Conservation (phyloP, 257 asterid genomes). For the Lycium ferocissimum region DNA sequence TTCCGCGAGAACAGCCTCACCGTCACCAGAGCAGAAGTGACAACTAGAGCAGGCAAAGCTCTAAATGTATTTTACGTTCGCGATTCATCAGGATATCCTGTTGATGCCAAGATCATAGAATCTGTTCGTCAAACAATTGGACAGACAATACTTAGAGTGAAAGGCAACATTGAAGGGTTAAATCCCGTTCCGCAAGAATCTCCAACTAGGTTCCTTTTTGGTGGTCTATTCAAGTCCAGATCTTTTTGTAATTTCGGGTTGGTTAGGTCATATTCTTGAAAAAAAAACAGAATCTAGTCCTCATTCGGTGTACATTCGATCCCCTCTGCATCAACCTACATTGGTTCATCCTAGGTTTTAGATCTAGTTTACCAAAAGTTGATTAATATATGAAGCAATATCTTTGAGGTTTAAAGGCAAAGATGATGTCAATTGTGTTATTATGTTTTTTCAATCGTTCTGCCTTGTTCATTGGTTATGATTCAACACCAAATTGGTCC, state of each 20-base stretch:
- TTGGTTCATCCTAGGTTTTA: background rate
- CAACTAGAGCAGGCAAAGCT: constrained; percentile 64
- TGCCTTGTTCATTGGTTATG: constrained; percentile 7
- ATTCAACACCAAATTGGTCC: constrained; percentile 17
- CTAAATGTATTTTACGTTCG: constrained; percentile 61
- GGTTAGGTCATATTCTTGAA: constrained; percentile 60
- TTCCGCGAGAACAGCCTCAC: constrained; percentile 71
- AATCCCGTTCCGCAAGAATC: constrained; percentile 54
- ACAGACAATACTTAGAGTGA: constrained; percentile 54
- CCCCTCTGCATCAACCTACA: background rate
- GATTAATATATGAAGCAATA: constrained; percentile 16
- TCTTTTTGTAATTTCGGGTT: constrained; percentile 80
- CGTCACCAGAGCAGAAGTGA: constrained; percentile 67
- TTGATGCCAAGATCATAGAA: constrained; percentile 58
- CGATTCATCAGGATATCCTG: constrained; percentile 61
- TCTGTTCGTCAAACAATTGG: constrained; percentile 66
- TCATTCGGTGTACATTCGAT: constrained; percentile 32
- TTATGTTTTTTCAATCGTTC: constrained; percentile 21
- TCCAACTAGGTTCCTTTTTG: constrained; percentile 61
- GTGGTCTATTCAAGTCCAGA: constrained; percentile 73
- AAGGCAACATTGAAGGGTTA: constrained; percentile 44
- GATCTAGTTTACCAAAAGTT: constrained; percentile 22
- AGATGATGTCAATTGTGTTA: constrained; percentile 1
- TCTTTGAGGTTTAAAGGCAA: constrained; percentile 23
- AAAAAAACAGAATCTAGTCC: background rate